Percentiles rank a stretch among this genome's conserved stretches.
Evolutionary conservation across 495 filamentous ascomycete genomes (phyloP).

Genomic region (Cercophora samala): DNA sequence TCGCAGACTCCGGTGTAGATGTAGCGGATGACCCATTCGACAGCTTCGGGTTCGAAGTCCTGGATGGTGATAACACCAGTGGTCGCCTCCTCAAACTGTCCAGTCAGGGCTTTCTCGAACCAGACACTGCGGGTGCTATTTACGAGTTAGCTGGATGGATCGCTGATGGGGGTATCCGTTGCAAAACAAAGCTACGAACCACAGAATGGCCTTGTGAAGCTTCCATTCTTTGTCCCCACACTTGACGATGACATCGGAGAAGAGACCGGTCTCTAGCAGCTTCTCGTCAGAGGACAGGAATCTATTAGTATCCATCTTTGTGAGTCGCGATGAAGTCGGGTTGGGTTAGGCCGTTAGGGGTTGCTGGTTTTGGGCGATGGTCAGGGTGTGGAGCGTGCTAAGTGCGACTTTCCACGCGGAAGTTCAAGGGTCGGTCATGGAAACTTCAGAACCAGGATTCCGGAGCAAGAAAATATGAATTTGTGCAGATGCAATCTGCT

Average conservation of each 20-base stretch:
- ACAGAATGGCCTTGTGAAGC: constrained; percentile 34
- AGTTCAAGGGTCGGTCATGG: too few relatives aligned
- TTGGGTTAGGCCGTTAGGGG: background rate
- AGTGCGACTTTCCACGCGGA: too few relatives aligned
- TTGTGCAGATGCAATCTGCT: too few relatives aligned
- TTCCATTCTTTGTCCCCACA: constrained; percentile 28
- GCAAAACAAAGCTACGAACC: background rate
- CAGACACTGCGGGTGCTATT: constrained; percentile 24
- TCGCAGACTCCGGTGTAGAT: constrained; percentile 32
- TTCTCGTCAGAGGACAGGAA: constrained; percentile 21
- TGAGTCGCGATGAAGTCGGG: background rate
- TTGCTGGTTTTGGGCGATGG: too few relatives aligned
- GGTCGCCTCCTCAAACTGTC: constrained; percentile 26
- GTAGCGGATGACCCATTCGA: constrained; percentile 28
- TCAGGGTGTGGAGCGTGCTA: too few relatives aligned
- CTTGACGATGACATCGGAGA: constrained; percentile 28
- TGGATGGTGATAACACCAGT: constrained; percentile 23
- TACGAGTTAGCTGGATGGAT: background rate
- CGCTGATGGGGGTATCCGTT: background rate
- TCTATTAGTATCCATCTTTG: constrained; percentile 18
- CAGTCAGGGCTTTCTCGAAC: constrained; percentile 31
- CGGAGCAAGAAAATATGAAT: too few relatives aligned
- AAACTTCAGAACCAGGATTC: too few relatives aligned
- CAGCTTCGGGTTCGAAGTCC: constrained; percentile 22
- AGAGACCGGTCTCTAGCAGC: constrained; percentile 25